A percentile compares a stretch with the other conserved stretches of the same genome.
Conservation (phyloP, 257 asterid genomes). For the Paulownia fortunei region DNA sequence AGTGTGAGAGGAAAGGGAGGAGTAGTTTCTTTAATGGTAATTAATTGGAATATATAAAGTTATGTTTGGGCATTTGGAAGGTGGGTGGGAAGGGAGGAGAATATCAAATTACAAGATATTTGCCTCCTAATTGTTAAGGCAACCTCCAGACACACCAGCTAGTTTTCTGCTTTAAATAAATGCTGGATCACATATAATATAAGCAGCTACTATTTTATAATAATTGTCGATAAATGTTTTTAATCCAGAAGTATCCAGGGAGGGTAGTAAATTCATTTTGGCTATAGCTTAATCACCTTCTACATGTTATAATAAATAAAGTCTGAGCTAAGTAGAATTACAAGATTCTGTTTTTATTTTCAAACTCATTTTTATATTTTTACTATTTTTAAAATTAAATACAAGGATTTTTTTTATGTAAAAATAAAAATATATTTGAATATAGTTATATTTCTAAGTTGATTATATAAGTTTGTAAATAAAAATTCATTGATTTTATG, state of each 20-base stretch:
- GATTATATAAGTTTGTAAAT: too few relatives aligned
- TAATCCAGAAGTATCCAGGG: conserved; percentile 18
- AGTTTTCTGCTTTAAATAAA: conserved; percentile 44
- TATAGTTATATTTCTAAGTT: too few relatives aligned
- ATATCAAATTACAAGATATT: conserved; percentile 70
- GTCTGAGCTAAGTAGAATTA: background rate
- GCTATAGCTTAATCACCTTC: background rate
- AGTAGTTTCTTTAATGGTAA: conserved; percentile 26
- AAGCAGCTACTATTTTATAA: background rate
- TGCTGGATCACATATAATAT: conserved; percentile 34
- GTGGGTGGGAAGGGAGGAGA: conserved; percentile 59
- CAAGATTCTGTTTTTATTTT: too few relatives aligned
- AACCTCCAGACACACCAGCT: conserved; percentile 76
- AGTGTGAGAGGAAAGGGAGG: conserved; percentile 33
- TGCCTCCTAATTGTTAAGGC: conserved; percentile 68
- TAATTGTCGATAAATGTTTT: conserved; percentile 5
- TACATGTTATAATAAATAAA: background rate
- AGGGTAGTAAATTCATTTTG: background rate
- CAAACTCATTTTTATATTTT: too few relatives aligned
- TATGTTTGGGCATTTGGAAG: conserved; percentile 49
- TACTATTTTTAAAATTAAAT: too few relatives aligned
- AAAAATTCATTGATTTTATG: too few relatives aligned
- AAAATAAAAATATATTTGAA: too few relatives aligned
- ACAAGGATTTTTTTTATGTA: too few relatives aligned
- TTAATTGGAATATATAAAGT: background rate